A percentile compares a stretch with the other conserved stretches of the same genome.
Conservation (phyloP, 176 grass and related monocot species). For the Musa acuminata region DNA sequence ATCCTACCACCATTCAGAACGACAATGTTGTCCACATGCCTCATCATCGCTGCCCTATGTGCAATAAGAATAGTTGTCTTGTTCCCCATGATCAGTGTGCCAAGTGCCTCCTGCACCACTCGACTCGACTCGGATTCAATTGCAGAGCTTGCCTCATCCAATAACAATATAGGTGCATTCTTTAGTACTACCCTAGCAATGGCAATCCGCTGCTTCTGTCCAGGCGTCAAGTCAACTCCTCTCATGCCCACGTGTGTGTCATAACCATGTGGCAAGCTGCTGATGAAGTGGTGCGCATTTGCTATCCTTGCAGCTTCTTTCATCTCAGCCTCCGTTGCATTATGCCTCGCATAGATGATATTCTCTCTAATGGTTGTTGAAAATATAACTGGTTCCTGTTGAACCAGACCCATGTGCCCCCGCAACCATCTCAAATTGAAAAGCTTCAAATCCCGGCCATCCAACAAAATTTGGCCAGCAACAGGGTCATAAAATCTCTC, state of each 20-base stretch:
- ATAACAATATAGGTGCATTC: constrained; percentile 91
- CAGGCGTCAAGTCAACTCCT: constrained; percentile 90
- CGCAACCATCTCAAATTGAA: constrained; percentile 96
- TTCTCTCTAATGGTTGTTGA: constrained; percentile 98
- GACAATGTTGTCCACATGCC: constrained; percentile 94
- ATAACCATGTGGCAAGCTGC: constrained; percentile 94
- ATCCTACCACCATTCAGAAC: constrained; percentile 94
- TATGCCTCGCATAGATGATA: constrained; percentile 96
- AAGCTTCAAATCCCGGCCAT: constrained; percentile 88
- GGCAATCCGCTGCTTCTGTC: constrained; percentile 92
- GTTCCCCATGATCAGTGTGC: constrained; percentile 96
- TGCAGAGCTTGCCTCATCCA: constrained; percentile 89
- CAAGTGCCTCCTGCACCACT: constrained; percentile 95
- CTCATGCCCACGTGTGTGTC: constrained; percentile 98
- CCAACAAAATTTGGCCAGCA: constrained; percentile 90
- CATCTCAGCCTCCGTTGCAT: constrained; percentile 91
- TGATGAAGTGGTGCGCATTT: constrained; percentile 98
- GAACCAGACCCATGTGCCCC: constrained; percentile 94
- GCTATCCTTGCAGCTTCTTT: constrained; percentile 97
- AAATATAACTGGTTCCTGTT: constrained; percentile 94
- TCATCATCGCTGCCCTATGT: constrained; percentile 97
- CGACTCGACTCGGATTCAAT: constrained; percentile 95
- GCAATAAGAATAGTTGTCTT: constrained; percentile 99
- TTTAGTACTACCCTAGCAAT: constrained; percentile 94
- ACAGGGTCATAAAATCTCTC: constrained; percentile 92